Evolutionary conservation across 441 rosid species (phyloP), one percentile per base, ranked within the genome.

Genomic region (Pelargonium australe): DNA sequence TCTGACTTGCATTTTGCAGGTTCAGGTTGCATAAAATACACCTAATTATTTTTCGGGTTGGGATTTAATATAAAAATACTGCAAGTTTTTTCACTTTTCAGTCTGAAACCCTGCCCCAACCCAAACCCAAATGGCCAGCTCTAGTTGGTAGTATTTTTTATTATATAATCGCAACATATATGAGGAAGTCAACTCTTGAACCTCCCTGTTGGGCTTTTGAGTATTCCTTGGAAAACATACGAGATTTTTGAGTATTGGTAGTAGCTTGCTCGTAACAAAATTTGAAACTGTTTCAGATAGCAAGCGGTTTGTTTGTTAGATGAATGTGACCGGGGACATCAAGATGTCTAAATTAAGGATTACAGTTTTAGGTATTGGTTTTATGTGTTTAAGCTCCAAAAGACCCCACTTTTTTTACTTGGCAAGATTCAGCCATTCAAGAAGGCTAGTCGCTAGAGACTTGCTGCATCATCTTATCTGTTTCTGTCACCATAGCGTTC

Each of bases 391-490:
- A 55, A 55, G 61, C 23, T 19, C 25, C 61, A 55, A 20, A 55
- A 19, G 63, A 20, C 34, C 63, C 63, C 63, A 58, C 63, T 58
- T 6, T 12, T 58, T 58, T 58, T 58, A 19, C 63, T 9, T 14
- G 63, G 63, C 20, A 58, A 58, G 63, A 12, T 58, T 8, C 23
- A 58, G 34, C 37, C 37, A 31, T 31, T 31, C 37, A 31, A 31
- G 37, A 31, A 3, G 37, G 37, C 37, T 31, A 6, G n/a, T 58
- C 31, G 25, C 31, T 58, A 58, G 25, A 58, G 63, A 58, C 63
- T 58, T 58, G 63, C 63, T 58, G 63, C 63, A 58, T 16, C 63
- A 19, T 58, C 63, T 58, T 58, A 58, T 58, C 63, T n/a, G 5
- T 58, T 58, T 58, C 34, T 8, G 34, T 58, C 63, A 9, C 31